Evolutionary conservation across 225 moss, liverwort and hornwort genomes (phyloP).

Genomic region (Physcomitrium patens): DNA sequence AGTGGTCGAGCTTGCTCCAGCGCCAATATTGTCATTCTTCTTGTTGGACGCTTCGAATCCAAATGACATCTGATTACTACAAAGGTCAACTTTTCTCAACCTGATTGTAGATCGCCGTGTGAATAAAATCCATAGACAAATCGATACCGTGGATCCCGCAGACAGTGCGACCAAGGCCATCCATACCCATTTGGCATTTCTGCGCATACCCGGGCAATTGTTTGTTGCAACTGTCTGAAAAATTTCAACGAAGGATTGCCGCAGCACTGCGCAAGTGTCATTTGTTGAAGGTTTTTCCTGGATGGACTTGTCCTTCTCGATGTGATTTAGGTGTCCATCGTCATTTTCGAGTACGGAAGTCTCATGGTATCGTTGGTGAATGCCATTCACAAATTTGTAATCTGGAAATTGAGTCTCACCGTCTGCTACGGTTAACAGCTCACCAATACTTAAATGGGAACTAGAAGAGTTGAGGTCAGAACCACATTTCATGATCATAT

Average conservation of each 20-base stretch:
- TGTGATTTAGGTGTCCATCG: background rate
- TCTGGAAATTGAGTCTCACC: background rate
- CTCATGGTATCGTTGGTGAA: background rate
- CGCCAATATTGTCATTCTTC: conserved; percentile 10
- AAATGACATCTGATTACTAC: conserved; percentile 11
- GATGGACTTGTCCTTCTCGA: background rate
- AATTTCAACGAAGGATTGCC: conserved; percentile 30
- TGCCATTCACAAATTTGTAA: background rate
- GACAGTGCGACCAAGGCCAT: conserved; percentile 34
- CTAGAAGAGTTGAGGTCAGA: conserved; percentile 8
- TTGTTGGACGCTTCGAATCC: conserved; percentile 25
- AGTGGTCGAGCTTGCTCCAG: conserved; percentile 10
- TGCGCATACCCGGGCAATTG: conserved; percentile 39
- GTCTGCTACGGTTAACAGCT: background rate
- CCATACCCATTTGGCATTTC: conserved; percentile 36
- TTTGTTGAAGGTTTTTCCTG: conserved; percentile 22
- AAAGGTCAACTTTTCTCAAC: conserved; percentile 13
- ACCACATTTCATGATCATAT: conserved; percentile 34
- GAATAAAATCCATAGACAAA: conserved; percentile 50
- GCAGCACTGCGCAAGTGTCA: conserved; percentile 30
- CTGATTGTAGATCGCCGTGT: conserved; percentile 44
- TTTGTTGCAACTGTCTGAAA: conserved; percentile 24
- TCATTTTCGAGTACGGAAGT: background rate
- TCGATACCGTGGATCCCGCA: conserved; percentile 35
- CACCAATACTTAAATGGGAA: conserved; percentile 9